Percentiles rank a stretch among this genome's conserved stretches.
Conservation (phyloP, 1,284 basidiomycete genomes). For the Austroboletus niveus region DNA sequence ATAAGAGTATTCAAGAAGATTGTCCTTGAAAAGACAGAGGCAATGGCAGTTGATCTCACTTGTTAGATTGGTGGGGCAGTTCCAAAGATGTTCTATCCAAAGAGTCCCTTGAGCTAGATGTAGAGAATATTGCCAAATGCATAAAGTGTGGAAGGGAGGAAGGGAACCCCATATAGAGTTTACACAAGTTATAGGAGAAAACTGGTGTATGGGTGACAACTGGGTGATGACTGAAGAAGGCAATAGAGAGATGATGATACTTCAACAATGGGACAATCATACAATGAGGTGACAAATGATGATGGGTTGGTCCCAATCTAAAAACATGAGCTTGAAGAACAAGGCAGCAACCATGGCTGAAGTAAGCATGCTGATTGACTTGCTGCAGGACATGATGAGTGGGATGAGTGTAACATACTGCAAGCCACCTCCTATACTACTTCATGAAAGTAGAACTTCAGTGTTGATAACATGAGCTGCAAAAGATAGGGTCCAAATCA, state of each 20-base stretch:
- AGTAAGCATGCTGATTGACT: constrained; percentile 62
- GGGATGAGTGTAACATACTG: constrained; percentile 61
- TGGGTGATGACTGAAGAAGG: constrained; percentile 15
- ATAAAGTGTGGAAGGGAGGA: constrained; percentile 38
- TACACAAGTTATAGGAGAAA: constrained; percentile 21
- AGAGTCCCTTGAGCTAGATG: constrained; percentile 10
- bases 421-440: constrained; percentile 71
- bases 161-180: constrained; percentile 10
- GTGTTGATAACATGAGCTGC: constrained; percentile 65
- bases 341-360: constrained; percentile 69
- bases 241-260: constrained; percentile 7
- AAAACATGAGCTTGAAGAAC: constrained; percentile 65
- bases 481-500: constrained; percentile 73
- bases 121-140: constrained; percentile 36
- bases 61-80: constrained; percentile 20
- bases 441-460: constrained; percentile 79
- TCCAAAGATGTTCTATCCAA: constrained; percentile 10
- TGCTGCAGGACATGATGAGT: constrained; percentile 68
- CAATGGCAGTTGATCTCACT: constrained; percentile 30
- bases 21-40: constrained; percentile 28
- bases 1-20: constrained; percentile 33
- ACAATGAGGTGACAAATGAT: constrained; percentile 72
- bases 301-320: constrained; percentile 66
- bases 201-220: constrained; percentile 28
- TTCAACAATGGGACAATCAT: constrained; percentile 28